Base-by-base conservation (phyloP, 2,329 filamentous ascomycete species). In the Plenodomus lindquistii region DNA sequence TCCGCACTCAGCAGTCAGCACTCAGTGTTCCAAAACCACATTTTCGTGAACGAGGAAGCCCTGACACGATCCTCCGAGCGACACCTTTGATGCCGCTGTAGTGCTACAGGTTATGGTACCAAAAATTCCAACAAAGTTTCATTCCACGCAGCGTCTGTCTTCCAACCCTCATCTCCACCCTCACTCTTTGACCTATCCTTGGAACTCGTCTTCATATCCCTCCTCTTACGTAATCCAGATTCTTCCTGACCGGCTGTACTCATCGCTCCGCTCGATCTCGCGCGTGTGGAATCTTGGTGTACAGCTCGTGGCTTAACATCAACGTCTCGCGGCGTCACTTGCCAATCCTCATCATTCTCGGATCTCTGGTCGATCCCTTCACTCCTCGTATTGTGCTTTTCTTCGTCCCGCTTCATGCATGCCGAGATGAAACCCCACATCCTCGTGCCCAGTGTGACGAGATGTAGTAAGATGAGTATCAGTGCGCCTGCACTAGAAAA, bases 401-500 rank as follows among this genome's bases (percentile, higher is more conserved):
- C 27, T 31, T 31, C 27, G 11, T 13, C 15, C 11, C 6, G 27
- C 11, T 15, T 15, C 27, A 15, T 4, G 11, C 11, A 15, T 13
- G 9, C 11, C 27, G 9, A 7, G 4, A 31, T 4, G 11, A 7
- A 15, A 13, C 11, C 27, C 27, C 27, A 31, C 15, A 31, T 4
- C 27, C 27, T 31, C 6, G 27, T 31, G 10, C 27, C 27, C 6
- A 31, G 15, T 8, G 27, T 31, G 11, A 15, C 27, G 15, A 31
- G 6, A 42, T 54, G 47, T 21, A 46, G 27, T 10, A 37, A 3
- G 3, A 40, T 47, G 1, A 50, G 17, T 8, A 46, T 10, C 16
- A 29, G 20, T 1, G 50, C 50, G 9, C 42, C 37, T 7, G 40
- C 45, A 17, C 40, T 37, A 8, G 40, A 42, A 21, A 44, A 47